Conservation (phyloP, 768 basidiomycete genomes). For the Pleurotus giganteus region DNA sequence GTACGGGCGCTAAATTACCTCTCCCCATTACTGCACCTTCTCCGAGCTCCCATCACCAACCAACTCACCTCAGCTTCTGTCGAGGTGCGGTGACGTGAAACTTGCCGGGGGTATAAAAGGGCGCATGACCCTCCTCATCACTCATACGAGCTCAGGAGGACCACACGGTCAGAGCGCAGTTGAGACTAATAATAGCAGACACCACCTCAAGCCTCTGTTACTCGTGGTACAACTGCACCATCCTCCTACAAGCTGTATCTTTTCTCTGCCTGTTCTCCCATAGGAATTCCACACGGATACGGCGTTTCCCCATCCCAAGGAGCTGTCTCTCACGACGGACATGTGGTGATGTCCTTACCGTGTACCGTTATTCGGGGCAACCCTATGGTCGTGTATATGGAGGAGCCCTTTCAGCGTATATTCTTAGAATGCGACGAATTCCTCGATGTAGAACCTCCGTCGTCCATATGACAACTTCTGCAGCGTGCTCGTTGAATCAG, state of each 20-base stretch:
- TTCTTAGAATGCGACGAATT: not conserved
- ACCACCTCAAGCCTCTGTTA: too few species aligned
- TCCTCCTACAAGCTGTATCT: not conserved
- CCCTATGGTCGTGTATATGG: conserved; percentile 1
- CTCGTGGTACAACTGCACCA: too few species aligned
- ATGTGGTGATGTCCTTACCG: not conserved
- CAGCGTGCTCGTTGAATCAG: not conserved
- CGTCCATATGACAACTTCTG: not conserved
- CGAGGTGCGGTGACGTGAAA: too few species aligned
- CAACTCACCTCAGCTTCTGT: too few species aligned
- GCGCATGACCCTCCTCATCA: too few species aligned
- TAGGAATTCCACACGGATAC: not conserved
- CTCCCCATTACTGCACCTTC: too few species aligned
- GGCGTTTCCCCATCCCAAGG: not conserved
- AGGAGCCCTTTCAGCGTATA: not conserved
- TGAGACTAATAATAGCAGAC: too few species aligned
- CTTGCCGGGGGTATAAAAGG: too few species aligned
- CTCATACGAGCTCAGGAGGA: too few species aligned
- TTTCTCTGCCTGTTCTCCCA: not conserved
- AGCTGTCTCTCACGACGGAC: not conserved
- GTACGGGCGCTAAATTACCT: too few species aligned
- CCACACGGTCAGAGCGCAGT: too few species aligned
- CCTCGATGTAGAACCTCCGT: conserved; percentile 1
- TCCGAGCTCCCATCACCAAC: too few species aligned
- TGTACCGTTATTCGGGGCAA: not conserved